A percentile compares a stretch with the other conserved stretches of the same genome.
Conservation (phyloP, 192 early-diverging fungal genomes). For the Linderina pennispora region DNA sequence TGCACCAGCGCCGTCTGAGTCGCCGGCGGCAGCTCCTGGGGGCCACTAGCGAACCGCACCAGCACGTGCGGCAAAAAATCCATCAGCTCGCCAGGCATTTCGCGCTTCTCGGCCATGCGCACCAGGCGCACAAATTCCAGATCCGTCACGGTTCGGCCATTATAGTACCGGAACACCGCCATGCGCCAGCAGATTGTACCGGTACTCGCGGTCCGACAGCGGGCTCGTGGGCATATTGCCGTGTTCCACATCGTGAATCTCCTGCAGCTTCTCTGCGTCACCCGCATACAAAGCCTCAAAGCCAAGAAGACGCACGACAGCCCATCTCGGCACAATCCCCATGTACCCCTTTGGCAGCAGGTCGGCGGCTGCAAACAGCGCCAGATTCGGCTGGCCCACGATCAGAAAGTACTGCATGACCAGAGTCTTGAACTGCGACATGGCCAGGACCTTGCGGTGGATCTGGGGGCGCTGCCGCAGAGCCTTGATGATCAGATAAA, state of each 20-base stretch:
- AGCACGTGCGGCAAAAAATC: slow-evolving; percentile 24
- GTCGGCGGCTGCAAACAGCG: slow-evolving; percentile 12
- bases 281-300: slow-evolving; percentile 2
- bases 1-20: slow-evolving; percentile 9
- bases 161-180: slow-evolving; percentile 17
- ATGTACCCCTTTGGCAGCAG: slow-evolving; percentile 2
- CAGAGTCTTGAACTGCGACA: not conserved
- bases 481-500: slow-evolving; percentile 40
- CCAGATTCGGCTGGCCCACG: slow-evolving; percentile 10
- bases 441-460: slow-evolving; percentile 8
- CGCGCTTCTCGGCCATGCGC: slow-evolving; percentile 10
- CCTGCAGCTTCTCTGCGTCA: not conserved
- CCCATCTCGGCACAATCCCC: slow-evolving; percentile 16
- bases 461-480: slow-evolving; percentile 19
- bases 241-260: slow-evolving; percentile 1
- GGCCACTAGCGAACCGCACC: slow-evolving; percentile 4
- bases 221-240: not conserved
- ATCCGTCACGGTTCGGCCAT: slow-evolving; percentile 9
- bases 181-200: slow-evolving; percentile 9
- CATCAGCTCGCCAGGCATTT: slow-evolving; percentile 6
- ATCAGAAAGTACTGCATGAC: slow-evolving; percentile 23
- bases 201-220: slow-evolving; percentile 8
- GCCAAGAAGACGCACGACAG: slow-evolving; percentile 4
- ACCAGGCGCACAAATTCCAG: slow-evolving; percentile 18
- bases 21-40: not conserved